phyloP scores from a whole-genome alignment of 306 rosid genomes.

The Lotus japonicus region DNA sequence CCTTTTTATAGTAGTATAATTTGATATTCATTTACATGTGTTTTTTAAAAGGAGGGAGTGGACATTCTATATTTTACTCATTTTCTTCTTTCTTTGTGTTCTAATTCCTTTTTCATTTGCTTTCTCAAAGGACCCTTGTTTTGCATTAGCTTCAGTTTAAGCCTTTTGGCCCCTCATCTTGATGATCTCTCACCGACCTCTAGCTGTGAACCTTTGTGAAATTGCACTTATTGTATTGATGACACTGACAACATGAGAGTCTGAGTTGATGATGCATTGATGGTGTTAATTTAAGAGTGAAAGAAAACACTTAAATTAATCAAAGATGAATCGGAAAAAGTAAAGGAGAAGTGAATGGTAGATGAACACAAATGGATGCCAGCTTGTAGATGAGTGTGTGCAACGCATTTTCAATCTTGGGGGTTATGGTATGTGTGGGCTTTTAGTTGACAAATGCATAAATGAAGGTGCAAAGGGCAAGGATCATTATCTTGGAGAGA shows the following conservation, averaged over 20 bases:
- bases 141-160: background rate
- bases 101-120: background rate
- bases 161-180: background rate
- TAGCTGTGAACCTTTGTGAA: background rate
- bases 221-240: conserved; percentile 14
- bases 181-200: background rate
- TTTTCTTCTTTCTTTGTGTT: background rate
- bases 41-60: background rate
- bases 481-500: background rate
- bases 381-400: conserved; percentile 22
- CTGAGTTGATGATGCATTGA: conserved; percentile 1
- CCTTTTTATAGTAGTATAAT: too few species aligned
- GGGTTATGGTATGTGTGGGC: background rate
- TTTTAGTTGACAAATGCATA: conserved; percentile 16
- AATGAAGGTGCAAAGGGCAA: conserved; percentile 5
- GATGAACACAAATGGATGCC: conserved; percentile 15
- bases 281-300: background rate
- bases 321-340: background rate
- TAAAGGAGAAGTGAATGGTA: background rate
- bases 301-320: background rate
- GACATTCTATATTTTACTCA: background rate
- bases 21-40: background rate
- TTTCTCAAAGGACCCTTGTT: background rate
- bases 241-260: background rate
- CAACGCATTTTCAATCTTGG: conserved; percentile 20